Evolutionary conservation across 2,329 filamentous ascomycete species (phyloP), one percentile per base, ranked within the genome.

Genomic region (Cercospora sp.): DNA sequence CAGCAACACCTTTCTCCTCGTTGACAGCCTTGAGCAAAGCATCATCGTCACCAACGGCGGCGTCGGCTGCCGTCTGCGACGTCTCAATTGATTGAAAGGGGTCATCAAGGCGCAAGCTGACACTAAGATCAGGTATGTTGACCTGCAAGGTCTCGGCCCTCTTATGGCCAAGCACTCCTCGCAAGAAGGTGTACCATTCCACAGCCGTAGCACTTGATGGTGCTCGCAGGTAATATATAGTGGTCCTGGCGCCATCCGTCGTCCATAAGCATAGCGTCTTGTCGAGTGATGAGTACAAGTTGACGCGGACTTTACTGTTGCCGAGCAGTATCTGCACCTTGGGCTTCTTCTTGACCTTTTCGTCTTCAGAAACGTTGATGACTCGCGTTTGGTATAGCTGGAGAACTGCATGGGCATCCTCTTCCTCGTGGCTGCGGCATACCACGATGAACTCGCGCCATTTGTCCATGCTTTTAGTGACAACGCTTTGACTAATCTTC

Each of bases 131-230:
- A 1, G 89, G 89, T 10, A 90, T 85, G 68, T 86, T 84, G 71
- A 91, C 84, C 64, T 87, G 83, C 9, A 91, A 80, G 33, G 84
- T 84, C 42, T 82, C 81, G 4, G 86, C 82, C 64, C 87, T 83
- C 57, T 83, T 81, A 83, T 84, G 87, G 42, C 89, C 89, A 20
- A 90, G 79, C 7, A 85, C 81, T 63, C 86, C 85, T 12, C 85
- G 82, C 13, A 91, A 80, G 70, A 90, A 90, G 0, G 88, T 90
- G 74, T 88, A 90, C 89, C 89, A 91, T 75, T 91, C 89, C 9
- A 89, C 85, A 6, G 88, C 86, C 72, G 86, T 86, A 5, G 87
- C 85, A 2, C 84, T 82, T 18, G 88, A 89, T 12, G 86, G 84
- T 5, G 88, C 84, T 31, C 87, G 84, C 77, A 91, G 83, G 68